phyloP scores from a whole-genome alignment of 2,329 filamentous ascomycete genomes.

The Penicillium freii region DNA sequence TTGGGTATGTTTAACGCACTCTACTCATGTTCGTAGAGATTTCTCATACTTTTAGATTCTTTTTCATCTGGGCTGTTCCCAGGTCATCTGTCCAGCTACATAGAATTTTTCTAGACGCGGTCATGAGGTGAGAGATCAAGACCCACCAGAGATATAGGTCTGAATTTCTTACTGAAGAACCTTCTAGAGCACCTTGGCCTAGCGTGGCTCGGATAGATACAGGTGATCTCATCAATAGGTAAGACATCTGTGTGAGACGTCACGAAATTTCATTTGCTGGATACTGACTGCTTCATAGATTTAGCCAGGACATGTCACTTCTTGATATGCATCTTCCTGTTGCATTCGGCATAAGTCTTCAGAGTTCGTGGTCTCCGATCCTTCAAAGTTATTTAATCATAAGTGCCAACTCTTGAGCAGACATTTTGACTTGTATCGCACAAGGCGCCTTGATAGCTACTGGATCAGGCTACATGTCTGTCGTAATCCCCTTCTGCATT shows the following conservation, averaged over 20 bases:
- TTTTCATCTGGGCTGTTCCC: too few species aligned
- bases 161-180: neutral
- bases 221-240: too few species aligned
- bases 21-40: too few species aligned
- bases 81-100: too few species aligned
- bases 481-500: slow-evolving; percentile 41
- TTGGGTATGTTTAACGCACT: too few species aligned
- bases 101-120: too few species aligned
- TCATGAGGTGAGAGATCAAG: too few species aligned
- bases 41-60: too few species aligned
- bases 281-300: slow-evolving; percentile 2
- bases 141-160: neutral
- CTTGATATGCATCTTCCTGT: slow-evolving; percentile 46
- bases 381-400: too few species aligned
- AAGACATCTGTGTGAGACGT: too few species aligned
- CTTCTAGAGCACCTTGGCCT: neutral
- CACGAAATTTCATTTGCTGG: too few species aligned
- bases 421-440: neutral
- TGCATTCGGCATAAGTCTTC: slow-evolving; percentile 32
- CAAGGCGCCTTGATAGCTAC: slow-evolving; percentile 33
- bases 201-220: too few species aligned
- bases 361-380: neutral
- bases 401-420: neutral
- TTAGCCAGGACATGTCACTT: slow-evolving; percentile 45
- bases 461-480: slow-evolving; percentile 41